These are phyloP conservation scores for Colletotrichum salicis DNA, from an alignment of 2,329 filamentous ascomycete genomes.

Conservation along the genomic window DNA sequence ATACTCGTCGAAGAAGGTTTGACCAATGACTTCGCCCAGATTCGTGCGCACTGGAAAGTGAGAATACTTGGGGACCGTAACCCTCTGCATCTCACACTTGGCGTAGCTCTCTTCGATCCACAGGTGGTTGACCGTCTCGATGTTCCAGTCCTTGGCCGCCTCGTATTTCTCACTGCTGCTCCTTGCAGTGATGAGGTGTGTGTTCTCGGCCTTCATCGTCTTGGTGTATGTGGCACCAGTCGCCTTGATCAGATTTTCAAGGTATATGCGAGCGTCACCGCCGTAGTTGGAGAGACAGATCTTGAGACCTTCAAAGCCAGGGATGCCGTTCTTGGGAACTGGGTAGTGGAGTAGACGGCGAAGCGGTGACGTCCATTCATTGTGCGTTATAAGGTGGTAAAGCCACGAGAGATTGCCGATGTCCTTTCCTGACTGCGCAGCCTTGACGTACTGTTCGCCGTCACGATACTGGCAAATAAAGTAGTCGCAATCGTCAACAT, in stretches of 20 bases:
- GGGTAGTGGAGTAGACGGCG: constrained; percentile 91
- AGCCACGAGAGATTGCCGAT: constrained; percentile 96
- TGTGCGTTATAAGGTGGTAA: constrained; percentile 88
- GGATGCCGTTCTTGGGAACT: constrained; percentile 78
- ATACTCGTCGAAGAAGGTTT: constrained; percentile 79
- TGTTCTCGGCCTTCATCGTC: constrained; percentile 94
- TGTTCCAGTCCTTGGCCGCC: constrained; percentile 91
- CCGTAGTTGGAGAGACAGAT: constrained; percentile 98
- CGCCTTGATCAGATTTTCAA: constrained; percentile 90
- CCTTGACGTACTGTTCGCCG: constrained; percentile 79
- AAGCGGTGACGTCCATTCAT: constrained; percentile 88
- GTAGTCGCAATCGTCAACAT: constrained; percentile 78
- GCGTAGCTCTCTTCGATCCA: constrained; percentile 99
- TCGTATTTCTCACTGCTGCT: constrained; percentile 91
- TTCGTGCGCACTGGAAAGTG: constrained; percentile 92
- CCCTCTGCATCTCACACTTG: constrained; percentile 79
- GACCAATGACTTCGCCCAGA: constrained; percentile 90
- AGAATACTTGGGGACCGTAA: constrained; percentile 80
- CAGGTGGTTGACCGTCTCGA: constrained; percentile 90
- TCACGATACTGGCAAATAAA: constrained; percentile 90
- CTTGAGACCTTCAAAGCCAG: constrained; percentile 78
- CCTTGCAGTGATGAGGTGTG: constrained; percentile 92
- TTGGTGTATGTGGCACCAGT: constrained; percentile 91
- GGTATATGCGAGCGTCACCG: constrained; percentile 90
- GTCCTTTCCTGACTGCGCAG: constrained; percentile 80